Percentiles rank a stretch among this genome's conserved stretches.
These are phyloP conservation scores for Pseudonitzschia pungens DNA, from an alignment of 108 stramenopile species.

Conservation along the genomic window DNA sequence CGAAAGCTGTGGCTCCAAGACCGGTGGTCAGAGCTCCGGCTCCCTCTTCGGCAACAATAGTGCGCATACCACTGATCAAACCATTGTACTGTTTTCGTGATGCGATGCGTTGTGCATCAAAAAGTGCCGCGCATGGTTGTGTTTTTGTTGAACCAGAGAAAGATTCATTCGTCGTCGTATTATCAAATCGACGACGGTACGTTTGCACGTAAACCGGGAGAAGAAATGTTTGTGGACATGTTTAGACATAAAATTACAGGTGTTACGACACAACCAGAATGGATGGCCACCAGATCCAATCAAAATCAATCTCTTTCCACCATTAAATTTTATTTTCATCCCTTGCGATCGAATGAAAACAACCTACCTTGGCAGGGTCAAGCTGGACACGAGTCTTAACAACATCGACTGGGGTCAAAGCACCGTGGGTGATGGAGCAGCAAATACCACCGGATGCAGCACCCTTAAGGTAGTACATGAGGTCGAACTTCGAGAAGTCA, in stretches of 20 bases:
- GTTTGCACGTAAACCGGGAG: not conserved
- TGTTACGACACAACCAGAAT: not conserved
- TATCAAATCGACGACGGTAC: too few species aligned
- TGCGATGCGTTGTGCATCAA: too few species aligned
- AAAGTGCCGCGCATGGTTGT: too few species aligned
- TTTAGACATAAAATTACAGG: too few species aligned
- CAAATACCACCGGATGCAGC: slow-evolving; percentile 95
- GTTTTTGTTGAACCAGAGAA: too few species aligned
- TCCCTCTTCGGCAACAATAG: slow-evolving; percentile 91
- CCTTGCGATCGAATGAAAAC: not conserved
- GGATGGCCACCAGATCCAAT: not conserved
- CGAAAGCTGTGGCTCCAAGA: slow-evolving; percentile 93
- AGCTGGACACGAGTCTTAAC: slow-evolving; percentile 98
- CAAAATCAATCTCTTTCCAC: too few species aligned
- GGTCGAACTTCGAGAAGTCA: slow-evolving; percentile 57
- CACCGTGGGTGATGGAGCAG: slow-evolving; percentile 96
- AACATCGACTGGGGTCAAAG: slow-evolving; percentile 95
- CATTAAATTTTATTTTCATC: too few species aligned
- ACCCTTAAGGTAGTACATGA: slow-evolving; percentile 85
- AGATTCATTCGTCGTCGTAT: too few species aligned
- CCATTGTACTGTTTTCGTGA: slow-evolving; percentile 81
- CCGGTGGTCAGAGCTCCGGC: slow-evolving; percentile 95
- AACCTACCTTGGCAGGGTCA: slow-evolving; percentile 75
- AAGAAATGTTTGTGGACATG: not conserved
- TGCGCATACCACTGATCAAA: slow-evolving; percentile 89